These are phyloP conservation scores for Fraxinus latifolia DNA, from an alignment of 305 asterid genomes.

Conservation along the genomic window DNA sequence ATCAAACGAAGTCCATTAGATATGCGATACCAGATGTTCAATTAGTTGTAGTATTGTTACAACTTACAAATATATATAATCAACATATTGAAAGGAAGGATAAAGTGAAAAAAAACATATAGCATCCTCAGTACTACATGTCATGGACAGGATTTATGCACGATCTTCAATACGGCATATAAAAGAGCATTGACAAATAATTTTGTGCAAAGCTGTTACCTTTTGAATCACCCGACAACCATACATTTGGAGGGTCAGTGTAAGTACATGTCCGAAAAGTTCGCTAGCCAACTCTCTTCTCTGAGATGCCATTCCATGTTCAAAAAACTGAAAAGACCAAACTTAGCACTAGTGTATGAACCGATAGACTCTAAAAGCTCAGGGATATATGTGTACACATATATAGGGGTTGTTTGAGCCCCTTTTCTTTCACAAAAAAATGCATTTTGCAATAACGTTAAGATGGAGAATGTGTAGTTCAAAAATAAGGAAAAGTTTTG, in stretches of 20 bases:
- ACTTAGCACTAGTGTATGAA: constrained; percentile 14
- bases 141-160: background rate
- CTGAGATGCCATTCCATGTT: constrained; percentile 71
- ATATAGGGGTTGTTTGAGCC: background rate
- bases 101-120: background rate
- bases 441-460: background rate
- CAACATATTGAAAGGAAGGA: background rate
- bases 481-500: no score
- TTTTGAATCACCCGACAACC: constrained; percentile 89
- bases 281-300: constrained; percentile 71
- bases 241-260: constrained; percentile 84
- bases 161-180: constrained; percentile 2
- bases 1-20: constrained; percentile 10
- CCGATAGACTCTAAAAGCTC: constrained; percentile 17
- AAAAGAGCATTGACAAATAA: background rate
- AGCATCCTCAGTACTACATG: background rate
- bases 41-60: background rate
- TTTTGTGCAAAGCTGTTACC: constrained; percentile 37
- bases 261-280: constrained; percentile 68
- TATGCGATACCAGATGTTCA: background rate
- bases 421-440: background rate
- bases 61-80: background rate
- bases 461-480: background rate
- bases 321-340: constrained; percentile 55
- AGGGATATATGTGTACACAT: background rate